Conservation (phyloP, 768 basidiomycete species). For the Serpula lacrymans region DNA sequence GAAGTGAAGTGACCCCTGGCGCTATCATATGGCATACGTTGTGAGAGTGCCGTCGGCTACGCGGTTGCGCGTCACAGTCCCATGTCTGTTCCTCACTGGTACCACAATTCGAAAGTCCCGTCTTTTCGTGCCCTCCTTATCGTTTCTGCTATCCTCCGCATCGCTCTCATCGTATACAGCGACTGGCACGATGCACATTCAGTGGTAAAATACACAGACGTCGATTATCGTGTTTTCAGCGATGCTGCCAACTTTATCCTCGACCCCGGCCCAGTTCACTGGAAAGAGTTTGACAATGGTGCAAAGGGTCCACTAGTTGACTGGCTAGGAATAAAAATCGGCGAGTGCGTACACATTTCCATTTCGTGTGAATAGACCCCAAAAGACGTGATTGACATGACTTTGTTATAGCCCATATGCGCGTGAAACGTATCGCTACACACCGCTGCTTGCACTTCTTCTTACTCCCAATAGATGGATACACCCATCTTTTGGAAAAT, state of each 20-base stretch:
- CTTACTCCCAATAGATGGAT: conserved; percentile 78
- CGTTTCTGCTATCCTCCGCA: conserved; percentile 54
- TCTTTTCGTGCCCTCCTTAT: conserved; percentile 54
- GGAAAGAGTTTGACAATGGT: conserved; percentile 38
- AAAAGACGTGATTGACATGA: neutral
- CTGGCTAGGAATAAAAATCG: conserved; percentile 42
- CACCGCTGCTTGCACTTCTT: conserved; percentile 83
- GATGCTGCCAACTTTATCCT: conserved; percentile 80
- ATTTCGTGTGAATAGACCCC: neutral
- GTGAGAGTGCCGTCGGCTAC: no score
- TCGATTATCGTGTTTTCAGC: conserved; percentile 94
- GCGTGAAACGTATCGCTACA: conserved; percentile 94
- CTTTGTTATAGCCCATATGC: conserved; percentile 69
- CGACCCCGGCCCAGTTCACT: conserved; percentile 42
- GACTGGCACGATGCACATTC: conserved; percentile 87
- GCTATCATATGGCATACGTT: no score
- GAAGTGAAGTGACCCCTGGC: no score
- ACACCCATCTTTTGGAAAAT: conserved; percentile 88
- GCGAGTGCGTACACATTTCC: conserved; percentile 65
- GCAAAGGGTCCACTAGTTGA: conserved; percentile 60
- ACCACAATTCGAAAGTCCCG: conserved; percentile 14
- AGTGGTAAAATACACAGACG: conserved; percentile 93
- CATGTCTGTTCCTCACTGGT: conserved; percentile 6
- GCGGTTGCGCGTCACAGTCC: no score
- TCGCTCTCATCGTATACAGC: conserved; percentile 76